These are phyloP conservation scores for Fusarium oxysporum DNA, from an alignment of 2,329 filamentous ascomycete species.

Conservation along the genomic window DNA sequence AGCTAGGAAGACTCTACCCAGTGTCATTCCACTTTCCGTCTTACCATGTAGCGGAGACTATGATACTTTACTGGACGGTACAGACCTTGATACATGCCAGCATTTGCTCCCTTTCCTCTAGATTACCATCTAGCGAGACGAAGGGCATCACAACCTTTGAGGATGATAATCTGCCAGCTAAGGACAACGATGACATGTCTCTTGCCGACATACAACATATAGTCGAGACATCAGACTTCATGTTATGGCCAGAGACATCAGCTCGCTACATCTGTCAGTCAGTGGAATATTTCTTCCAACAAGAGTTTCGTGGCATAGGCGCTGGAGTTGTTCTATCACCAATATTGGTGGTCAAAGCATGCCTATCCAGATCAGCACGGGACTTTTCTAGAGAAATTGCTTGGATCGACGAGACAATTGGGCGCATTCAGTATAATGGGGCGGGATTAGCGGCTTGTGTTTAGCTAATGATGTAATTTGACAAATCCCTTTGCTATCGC, in stretches of 20 bases:
- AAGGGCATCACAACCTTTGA: rapidly evolving
- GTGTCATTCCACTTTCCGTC: not conserved
- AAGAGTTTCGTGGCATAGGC: not conserved
- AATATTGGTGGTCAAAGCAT: not conserved
- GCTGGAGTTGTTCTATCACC: not conserved
- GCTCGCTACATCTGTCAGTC: not conserved
- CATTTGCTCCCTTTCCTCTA: rapidly evolving
- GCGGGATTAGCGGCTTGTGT: not conserved
- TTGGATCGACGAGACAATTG: not conserved
- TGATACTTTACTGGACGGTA: not conserved
- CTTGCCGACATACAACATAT: rapidly evolving
- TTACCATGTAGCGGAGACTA: not conserved
- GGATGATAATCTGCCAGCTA: rapidly evolving
- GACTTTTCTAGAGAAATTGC: rapidly evolving
- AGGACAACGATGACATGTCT: rapidly evolving
- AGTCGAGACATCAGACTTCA: rapidly evolving
- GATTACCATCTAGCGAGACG: rapidly evolving
- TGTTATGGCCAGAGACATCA: not conserved
- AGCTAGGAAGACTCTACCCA: not conserved
- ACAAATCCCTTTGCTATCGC: rapidly evolving
- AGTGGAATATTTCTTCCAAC: not conserved
- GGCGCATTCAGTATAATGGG: not conserved
- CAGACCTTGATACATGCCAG: not conserved
- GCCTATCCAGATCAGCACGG: not conserved
- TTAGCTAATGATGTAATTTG: rapidly evolving